Evolutionary conservation across 805 yeast genomes (phyloP), one percentile per base, ranked within the genome.

Genomic region (Kuraishia cidri): DNA sequence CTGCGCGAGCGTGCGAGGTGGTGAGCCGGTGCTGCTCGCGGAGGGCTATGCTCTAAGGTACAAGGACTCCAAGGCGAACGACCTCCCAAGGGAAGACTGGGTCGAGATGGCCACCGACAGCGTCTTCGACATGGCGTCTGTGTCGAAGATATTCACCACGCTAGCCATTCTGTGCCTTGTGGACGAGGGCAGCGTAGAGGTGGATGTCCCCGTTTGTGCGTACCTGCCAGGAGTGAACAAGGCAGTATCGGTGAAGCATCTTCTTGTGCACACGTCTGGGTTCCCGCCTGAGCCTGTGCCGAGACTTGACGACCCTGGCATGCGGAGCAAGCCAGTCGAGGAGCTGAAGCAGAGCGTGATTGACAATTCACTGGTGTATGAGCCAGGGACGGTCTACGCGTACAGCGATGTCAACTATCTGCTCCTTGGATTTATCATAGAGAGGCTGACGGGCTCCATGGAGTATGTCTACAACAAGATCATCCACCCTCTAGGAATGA

Each of bases 381-480:
- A 13, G 19, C 29, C 29, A 26, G 29, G 19, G 5, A 15, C 29
- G 7, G 6, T 12, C 11, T 12, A 11, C 6, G 14, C 16, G 19
- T 26, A 26, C 29, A 26, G 29, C 19, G 29, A 26, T 17, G 29
- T 26, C 11, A 26, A 26, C 29, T 26, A 26, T 14, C n/a, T 26
- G 19, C 29, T 26, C 6, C 12, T 26, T 12, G 29, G 29, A 17
- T 26, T 26, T 11, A 26, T 26, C 17, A 11, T 26, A 6, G 17
- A 13, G 11, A 14, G 6, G 19, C 19, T 26, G 9, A 26, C 19
- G 19, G 5, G 17, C 17, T 11, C 14, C 7, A 17, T n/a, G 17
- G 16, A 14, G 9, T 26, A 26, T 16, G 19, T 26, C 19, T 8
- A 26, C 9, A 11, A 14, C 11, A 26, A 14, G 19, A 8, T 26